Evolutionary conservation across 768 basidiomycete genomes (phyloP).

Genomic region (Phaeotremella fagi): DNA sequence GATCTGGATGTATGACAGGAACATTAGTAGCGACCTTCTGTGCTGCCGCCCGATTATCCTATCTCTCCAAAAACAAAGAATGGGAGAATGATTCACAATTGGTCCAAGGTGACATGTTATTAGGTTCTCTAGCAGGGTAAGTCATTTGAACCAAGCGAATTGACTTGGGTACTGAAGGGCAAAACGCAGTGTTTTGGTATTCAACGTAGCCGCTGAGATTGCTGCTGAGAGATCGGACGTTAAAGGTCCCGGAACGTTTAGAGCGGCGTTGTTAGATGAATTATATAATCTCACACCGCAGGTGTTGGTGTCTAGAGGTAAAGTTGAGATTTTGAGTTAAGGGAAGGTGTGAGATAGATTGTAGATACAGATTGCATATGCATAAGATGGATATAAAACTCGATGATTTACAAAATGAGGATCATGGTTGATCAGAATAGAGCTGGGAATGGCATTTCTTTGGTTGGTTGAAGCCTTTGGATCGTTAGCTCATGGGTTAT

Average conservation of each 20-base stretch:
- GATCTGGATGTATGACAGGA: slow-evolving; percentile 72
- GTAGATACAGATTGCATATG: too few relatives aligned
- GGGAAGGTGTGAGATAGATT: neutral
- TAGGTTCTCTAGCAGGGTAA: slow-evolving; percentile 72
- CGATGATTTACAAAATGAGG: too few relatives aligned
- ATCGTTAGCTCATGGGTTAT: too few relatives aligned
- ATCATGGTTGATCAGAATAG: slow-evolving; percentile 42
- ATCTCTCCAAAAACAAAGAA: slow-evolving; percentile 39
- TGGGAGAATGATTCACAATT: slow-evolving; percentile 49
- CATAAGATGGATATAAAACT: too few relatives aligned
- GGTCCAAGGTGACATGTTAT: slow-evolving; percentile 71
- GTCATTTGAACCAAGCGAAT: too few relatives aligned
- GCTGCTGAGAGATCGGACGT: slow-evolving; percentile 55
- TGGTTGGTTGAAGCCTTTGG: slow-evolving; percentile 72
- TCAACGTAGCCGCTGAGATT: slow-evolving; percentile 62
- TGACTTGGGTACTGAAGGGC: slow-evolving; percentile 5
- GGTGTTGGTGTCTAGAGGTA: slow-evolving; percentile 39
- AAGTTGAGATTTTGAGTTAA: slow-evolving; percentile 29
- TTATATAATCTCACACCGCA: slow-evolving; percentile 51
- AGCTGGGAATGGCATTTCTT: slow-evolving; percentile 66
- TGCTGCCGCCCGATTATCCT: slow-evolving; percentile 59
- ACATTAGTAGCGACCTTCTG: slow-evolving; percentile 72
- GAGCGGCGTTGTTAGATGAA: slow-evolving; percentile 62
- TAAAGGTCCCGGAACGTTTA: slow-evolving; percentile 62
- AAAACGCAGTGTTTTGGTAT: slow-evolving; percentile 54